Conservation (phyloP, 805 yeast species). For the Candida awuae region DNA sequence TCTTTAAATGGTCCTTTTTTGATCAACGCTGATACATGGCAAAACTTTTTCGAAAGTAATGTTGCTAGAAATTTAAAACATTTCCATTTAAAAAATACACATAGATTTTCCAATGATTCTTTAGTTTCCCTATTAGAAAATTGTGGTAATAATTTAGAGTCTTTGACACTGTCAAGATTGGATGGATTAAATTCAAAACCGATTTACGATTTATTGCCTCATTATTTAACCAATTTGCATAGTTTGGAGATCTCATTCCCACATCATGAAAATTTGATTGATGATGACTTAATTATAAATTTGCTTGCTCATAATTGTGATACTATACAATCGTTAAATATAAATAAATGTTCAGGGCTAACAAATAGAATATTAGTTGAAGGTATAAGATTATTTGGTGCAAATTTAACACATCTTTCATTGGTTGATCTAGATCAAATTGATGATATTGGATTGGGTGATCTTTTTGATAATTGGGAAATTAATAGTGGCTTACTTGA, state of each 20-base stretch:
- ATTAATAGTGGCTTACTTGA: constrained; percentile 51
- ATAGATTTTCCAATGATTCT: constrained; percentile 66
- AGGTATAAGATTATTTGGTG: constrained; percentile 54
- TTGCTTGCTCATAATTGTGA: constrained; percentile 57
- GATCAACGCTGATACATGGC: constrained; percentile 73
- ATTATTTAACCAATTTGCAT: constrained; percentile 45
- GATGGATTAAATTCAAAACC: constrained; percentile 60
- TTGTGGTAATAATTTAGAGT: constrained; percentile 49
- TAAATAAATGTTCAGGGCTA: constrained; percentile 68
- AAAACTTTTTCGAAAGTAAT: constrained; percentile 49
- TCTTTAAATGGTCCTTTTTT: constrained; percentile 87
- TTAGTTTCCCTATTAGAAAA: constrained; percentile 53
- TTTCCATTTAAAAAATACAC: constrained; percentile 72
- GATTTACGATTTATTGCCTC: constrained; percentile 58
- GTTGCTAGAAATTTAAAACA: constrained; percentile 46
- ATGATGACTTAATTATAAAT: constrained; percentile 59
- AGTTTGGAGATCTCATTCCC: constrained; percentile 66
- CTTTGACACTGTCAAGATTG: constrained; percentile 55
- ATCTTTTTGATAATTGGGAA: constrained; percentile 50
- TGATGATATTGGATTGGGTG: constrained; percentile 58
- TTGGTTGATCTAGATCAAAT: constrained; percentile 53
- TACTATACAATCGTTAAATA: constrained; percentile 44
- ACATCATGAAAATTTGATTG: constrained; percentile 50
- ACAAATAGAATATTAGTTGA: constrained; percentile 55
- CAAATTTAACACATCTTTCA: constrained; percentile 49